Percentiles rank a stretch among this genome's conserved stretches.
Evolutionary conservation across 169 alveolate species (phyloP).

Genomic region (Plasmodium yoelii): DNA sequence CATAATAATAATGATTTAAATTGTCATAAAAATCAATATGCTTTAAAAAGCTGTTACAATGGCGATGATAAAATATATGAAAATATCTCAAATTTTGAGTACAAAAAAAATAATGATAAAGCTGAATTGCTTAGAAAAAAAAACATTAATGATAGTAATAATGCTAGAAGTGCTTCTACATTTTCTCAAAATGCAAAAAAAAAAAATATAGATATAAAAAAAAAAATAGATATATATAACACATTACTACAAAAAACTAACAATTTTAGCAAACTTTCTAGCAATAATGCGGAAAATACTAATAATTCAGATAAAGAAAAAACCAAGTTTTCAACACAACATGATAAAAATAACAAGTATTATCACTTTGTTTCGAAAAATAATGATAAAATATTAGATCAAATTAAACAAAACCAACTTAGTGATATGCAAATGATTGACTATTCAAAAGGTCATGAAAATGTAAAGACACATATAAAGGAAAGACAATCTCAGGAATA

Average conservation of each 20-base stretch:
- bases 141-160: conserved; percentile 15
- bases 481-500: no score
- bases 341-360: neutral
- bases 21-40: no score
- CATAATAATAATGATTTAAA: no score
- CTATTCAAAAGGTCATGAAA: no score
- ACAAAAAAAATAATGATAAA: neutral
- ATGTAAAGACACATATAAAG: no score
- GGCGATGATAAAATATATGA: no score
- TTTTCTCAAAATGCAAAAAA: conserved; percentile 5
- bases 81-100: neutral
- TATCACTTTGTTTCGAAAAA: no score
- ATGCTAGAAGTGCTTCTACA: conserved; percentile 20
- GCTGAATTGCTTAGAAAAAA: neutral
- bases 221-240: conserved; percentile 24
- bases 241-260: neutral
- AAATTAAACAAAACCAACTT: no score
- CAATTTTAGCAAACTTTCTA: neutral
- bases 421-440: neutral
- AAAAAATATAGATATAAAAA: conserved; percentile 27
- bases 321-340: neutral
- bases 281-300: neutral
- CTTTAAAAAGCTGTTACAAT: no score
- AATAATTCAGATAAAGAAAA: neutral
- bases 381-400: no score